These are phyloP conservation scores for Coprinopsis sp. DNA, from an alignment of 768 basidiomycete genomes.

Conservation along the genomic window DNA sequence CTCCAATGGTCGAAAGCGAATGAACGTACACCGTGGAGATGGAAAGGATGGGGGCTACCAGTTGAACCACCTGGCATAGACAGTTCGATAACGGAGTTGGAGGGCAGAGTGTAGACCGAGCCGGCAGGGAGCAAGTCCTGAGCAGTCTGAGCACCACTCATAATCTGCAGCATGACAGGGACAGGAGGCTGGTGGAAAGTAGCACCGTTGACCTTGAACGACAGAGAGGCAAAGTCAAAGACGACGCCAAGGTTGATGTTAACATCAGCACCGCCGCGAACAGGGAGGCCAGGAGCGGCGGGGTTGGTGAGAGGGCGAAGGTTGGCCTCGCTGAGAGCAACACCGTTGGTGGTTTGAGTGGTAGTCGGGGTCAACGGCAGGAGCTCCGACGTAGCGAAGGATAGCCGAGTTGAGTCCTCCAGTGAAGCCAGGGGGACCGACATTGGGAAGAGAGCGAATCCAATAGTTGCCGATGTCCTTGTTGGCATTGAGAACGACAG, in stretches of 20 bases:
- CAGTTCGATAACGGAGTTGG: slow-evolving; percentile 34
- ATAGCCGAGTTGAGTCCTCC: slow-evolving; percentile 50
- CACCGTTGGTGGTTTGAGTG: slow-evolving; percentile 18
- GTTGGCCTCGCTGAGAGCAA: slow-evolving; percentile 31
- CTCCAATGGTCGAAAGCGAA: too few species aligned
- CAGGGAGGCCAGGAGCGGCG: slow-evolving; percentile 28
- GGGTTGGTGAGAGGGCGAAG: slow-evolving; percentile 28
- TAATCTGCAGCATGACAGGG: slow-evolving; percentile 15
- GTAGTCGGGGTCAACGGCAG: slow-evolving; percentile 35
- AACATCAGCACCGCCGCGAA: slow-evolving; percentile 35
- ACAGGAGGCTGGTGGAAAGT: slow-evolving; percentile 16
- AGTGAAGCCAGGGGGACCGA: background rate
- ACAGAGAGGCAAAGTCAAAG: background rate
- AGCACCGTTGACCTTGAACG: slow-evolving; percentile 8
- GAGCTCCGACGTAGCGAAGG: slow-evolving; percentile 43
- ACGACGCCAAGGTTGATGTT: slow-evolving; percentile 17
- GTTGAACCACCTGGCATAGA: slow-evolving; percentile 20
- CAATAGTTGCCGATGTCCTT: slow-evolving; percentile 30
- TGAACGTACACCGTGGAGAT: slow-evolving; percentile 1
- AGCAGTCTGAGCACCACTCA: slow-evolving; percentile 11
- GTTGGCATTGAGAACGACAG: slow-evolving; percentile 31
- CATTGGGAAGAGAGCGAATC: slow-evolving; percentile 19
- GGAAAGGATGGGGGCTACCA: slow-evolving; percentile 6
- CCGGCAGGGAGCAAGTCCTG: slow-evolving; percentile 27
- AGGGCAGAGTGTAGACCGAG: slow-evolving; percentile 31